Conservation (phyloP, 2,329 filamentous ascomycete species). For the Arthrinium puccinioides region DNA sequence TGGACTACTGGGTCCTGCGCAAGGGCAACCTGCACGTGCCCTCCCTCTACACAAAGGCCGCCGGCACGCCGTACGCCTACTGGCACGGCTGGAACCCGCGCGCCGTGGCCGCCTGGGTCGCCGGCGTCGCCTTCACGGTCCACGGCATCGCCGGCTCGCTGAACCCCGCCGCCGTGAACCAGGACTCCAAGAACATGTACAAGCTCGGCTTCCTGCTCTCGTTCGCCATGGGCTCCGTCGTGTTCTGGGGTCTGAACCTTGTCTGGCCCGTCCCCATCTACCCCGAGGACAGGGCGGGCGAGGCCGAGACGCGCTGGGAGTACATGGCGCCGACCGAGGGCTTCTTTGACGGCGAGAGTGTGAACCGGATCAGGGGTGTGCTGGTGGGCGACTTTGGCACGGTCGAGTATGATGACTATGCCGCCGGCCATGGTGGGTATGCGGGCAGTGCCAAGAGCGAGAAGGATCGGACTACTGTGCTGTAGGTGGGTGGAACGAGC, state of each 20-base stretch:
- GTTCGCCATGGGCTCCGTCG: constrained; percentile 17
- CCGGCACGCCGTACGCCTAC: constrained; percentile 21
- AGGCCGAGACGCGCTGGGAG: constrained; percentile 3
- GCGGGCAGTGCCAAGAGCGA: neutral
- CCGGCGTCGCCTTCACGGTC: constrained; percentile 22
- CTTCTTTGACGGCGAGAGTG: neutral
- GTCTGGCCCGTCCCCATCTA: constrained; percentile 11
- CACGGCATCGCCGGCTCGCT: constrained; percentile 23
- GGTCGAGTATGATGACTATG: neutral
- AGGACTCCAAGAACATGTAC: constrained; percentile 25
- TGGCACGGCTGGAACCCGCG: constrained; percentile 22
- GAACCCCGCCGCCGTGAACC: constrained; percentile 21
- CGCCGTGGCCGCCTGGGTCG: constrained; percentile 21
- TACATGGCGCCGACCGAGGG: constrained; percentile 5
- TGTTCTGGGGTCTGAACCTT: constrained; percentile 19
- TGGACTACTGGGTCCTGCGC: constrained; percentile 29
- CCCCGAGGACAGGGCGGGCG: constrained; percentile 1
- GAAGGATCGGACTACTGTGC: too few relatives aligned
- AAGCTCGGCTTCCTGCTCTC: constrained; percentile 26
- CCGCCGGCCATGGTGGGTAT: neutral
- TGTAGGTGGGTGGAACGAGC: too few relatives aligned
- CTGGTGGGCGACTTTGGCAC: neutral
- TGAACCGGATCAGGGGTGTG: neutral
- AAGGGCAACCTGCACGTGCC: constrained; percentile 31
- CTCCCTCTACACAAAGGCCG: constrained; percentile 20